Evolutionary conservation across 371 early-diverging fungal genomes (phyloP).

Genomic region (Capillidium rhysosporum): DNA sequence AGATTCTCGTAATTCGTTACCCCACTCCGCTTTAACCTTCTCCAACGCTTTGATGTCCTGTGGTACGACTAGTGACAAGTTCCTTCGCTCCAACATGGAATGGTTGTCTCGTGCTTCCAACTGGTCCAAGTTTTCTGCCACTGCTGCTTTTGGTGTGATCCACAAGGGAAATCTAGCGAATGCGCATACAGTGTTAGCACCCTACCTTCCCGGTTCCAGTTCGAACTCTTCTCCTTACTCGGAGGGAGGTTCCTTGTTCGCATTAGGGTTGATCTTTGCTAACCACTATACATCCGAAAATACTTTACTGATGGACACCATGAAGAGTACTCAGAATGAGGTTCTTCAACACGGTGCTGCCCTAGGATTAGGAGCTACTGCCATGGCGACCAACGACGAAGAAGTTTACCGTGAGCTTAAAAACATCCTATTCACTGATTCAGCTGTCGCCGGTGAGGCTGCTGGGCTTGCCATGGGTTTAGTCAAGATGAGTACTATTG

Average conservation of each 20-base stretch:
- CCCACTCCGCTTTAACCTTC: constrained; percentile 89
- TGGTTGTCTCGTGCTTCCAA: constrained; percentile 94
- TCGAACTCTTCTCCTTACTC: constrained; percentile 67
- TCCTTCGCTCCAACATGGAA: constrained; percentile 92
- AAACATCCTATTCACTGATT: constrained; percentile 74
- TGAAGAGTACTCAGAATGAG: constrained; percentile 67
- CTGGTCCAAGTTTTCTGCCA: constrained; percentile 98
- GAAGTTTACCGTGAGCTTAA: constrained; percentile 60
- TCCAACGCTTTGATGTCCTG: constrained; percentile 97
- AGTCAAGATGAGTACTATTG: constrained; percentile 84
- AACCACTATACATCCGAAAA: constrained; percentile 71
- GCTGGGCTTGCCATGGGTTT: constrained; percentile 96
- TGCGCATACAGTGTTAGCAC: constrained; percentile 60
- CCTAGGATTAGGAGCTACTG: constrained; percentile 91
- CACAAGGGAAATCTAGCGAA: constrained; percentile 92
- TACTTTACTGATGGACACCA: constrained; percentile 56
- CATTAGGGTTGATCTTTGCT: constrained; percentile 94
- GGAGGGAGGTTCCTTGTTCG: constrained; percentile 96
- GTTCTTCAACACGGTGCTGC: constrained; percentile 95
- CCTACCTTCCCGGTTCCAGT: constrained; percentile 88
- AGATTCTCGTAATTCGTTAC: constrained; percentile 79
- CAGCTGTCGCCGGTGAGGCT: constrained; percentile 94
- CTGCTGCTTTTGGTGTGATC: constrained; percentile 96
- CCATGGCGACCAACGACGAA: constrained; percentile 83
- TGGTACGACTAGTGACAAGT: constrained; percentile 96